Percentiles rank a stretch among this genome's conserved stretches.
These are phyloP conservation scores for Ceratocystis diversiconidia DNA, from an alignment of 2,329 filamentous ascomycete genomes.

Conservation along the genomic window DNA sequence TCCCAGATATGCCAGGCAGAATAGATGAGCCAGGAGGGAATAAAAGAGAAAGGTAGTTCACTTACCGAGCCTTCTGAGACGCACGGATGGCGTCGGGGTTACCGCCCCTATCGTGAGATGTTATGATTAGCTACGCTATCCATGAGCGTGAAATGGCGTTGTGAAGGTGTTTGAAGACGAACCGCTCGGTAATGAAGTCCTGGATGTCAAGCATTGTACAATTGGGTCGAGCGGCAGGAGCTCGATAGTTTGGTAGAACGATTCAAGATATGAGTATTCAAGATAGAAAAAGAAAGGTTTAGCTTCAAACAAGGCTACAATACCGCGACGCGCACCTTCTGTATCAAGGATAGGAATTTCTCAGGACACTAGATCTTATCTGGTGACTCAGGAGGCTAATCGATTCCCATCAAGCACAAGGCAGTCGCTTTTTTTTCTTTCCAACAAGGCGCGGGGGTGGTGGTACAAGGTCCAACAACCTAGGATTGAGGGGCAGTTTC, in stretches of 20 bases:
- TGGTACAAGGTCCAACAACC: background rate
- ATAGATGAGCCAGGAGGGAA: background rate
- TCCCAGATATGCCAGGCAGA: background rate
- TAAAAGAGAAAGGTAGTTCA: background rate
- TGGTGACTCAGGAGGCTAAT: background rate
- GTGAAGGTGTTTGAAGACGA: conserved; percentile 7
- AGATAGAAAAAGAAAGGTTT: background rate
- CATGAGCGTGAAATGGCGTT: background rate
- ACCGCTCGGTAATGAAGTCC: conserved; percentile 63
- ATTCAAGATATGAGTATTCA: background rate
- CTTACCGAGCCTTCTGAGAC: conserved; percentile 66
- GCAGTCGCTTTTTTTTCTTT: background rate
- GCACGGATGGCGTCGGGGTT: conserved; percentile 85
- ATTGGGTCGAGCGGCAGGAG: background rate
- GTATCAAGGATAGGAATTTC: background rate
- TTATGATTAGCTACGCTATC: background rate
- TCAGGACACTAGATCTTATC: background rate
- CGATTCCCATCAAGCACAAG: background rate
- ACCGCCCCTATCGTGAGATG: conserved; percentile 47
- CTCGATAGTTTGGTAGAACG: background rate
- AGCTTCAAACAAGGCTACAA: background rate
- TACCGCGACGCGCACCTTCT: background rate
- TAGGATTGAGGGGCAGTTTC: background rate
- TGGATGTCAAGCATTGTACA: conserved; percentile 56
- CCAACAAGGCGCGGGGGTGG: background rate